phyloP scores from a whole-genome alignment of 306 rosid genomes.

The Acacia confusa region DNA sequence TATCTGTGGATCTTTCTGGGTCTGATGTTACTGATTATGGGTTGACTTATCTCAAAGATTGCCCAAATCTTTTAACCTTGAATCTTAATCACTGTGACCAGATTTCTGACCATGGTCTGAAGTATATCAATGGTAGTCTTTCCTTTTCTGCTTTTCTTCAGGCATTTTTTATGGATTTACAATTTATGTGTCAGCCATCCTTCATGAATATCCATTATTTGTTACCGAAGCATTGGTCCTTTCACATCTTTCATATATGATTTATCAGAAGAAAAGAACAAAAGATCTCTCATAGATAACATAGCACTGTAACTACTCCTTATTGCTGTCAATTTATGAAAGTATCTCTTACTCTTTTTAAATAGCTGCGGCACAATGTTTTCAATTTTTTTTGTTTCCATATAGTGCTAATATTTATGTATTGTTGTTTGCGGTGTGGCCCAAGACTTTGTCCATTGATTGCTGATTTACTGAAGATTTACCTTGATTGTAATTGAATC shows the following conservation, averaged over 20 bases:
- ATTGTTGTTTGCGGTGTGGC: background rate
- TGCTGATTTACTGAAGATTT: constrained; percentile 26
- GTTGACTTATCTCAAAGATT: constrained; percentile 51
- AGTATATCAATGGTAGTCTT: constrained; percentile 49
- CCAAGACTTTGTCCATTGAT: constrained; percentile 4
- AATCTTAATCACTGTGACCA: constrained; percentile 61
- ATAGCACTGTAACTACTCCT: background rate
- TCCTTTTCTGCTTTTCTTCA: background rate
- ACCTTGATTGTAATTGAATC: constrained; percentile 28
- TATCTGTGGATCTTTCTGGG: constrained; percentile 64
- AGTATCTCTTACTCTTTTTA: background rate
- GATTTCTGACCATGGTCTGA: constrained; percentile 61
- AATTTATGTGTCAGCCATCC: background rate
- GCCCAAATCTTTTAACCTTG: constrained; percentile 56
- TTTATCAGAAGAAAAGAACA: constrained; percentile 1
- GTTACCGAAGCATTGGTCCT: constrained; percentile 17
- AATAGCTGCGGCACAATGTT: background rate
- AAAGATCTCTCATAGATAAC: background rate
- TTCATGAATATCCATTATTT: background rate
- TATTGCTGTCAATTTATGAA: background rate
- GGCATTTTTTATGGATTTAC: background rate
- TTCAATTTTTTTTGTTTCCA: background rate
- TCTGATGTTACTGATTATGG: constrained; percentile 66
- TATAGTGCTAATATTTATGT: background rate
- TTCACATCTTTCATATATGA: constrained; percentile 5